A percentile compares a stretch with the other conserved stretches of the same genome.
Evolutionary conservation across 2,329 filamentous ascomycete species (phyloP).

Genomic region (Ascocoryne sarcoides): DNA sequence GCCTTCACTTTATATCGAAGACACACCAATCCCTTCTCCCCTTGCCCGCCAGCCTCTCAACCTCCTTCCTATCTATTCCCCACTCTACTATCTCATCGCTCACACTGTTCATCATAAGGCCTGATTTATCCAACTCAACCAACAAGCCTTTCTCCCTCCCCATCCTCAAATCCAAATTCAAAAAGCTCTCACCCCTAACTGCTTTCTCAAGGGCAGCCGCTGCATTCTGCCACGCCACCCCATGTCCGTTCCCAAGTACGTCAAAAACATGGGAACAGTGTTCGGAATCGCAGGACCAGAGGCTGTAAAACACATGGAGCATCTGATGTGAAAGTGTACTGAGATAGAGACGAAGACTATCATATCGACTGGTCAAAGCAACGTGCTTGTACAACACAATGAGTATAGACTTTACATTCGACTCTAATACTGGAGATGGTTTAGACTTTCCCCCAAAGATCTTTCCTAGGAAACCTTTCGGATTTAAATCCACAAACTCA

Average conservation of each 20-base stretch:
- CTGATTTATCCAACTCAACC: background rate
- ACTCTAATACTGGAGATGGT: background rate
- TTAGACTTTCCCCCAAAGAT: background rate
- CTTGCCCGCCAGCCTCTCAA: background rate
- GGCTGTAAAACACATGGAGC: conserved; percentile 4
- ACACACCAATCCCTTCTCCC: background rate
- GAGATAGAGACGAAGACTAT: conserved; percentile 1
- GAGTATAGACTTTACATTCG: background rate
- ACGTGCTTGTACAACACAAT: background rate
- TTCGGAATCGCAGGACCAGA: conserved; percentile 4
- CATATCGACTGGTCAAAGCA: background rate
- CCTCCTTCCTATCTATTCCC: background rate
- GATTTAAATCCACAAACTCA: background rate
- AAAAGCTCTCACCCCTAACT: conserved; percentile 2
- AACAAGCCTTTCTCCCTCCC: conserved; percentile 1
- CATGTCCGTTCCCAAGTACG: conserved; percentile 3
- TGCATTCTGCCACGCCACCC: conserved; percentile 6
- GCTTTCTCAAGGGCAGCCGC: conserved; percentile 7
- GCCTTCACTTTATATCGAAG: background rate
- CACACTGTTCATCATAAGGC: background rate
- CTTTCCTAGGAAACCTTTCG: background rate
- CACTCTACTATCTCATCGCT: background rate
- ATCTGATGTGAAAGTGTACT: conserved; percentile 7
- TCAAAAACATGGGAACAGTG: conserved; percentile 1
- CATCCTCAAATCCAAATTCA: conserved; percentile 5